These are phyloP conservation scores for Xylaria sp. DNA, from an alignment of 2,329 filamentous ascomycete species.

Conservation along the genomic window DNA sequence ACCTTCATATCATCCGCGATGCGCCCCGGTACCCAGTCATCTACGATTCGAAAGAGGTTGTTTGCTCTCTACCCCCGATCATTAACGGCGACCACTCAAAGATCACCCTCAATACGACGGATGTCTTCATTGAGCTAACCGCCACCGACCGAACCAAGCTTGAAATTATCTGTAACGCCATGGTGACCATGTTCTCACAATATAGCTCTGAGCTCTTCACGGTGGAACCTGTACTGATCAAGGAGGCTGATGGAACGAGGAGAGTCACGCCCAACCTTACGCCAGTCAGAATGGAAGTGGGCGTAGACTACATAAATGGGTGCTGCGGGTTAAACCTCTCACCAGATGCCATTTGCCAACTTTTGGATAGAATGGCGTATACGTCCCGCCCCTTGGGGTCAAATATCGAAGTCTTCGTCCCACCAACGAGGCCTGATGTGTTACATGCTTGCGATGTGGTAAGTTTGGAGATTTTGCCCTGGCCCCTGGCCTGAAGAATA, in stretches of 20 bases:
- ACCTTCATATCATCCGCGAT: constrained; percentile 92
- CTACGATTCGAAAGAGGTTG: constrained; percentile 82
- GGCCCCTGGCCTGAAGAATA: background rate
- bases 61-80: constrained; percentile 94
- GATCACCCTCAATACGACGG: constrained; percentile 87
- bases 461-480: background rate
- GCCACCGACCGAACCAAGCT: constrained; percentile 96
- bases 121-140: constrained; percentile 96
- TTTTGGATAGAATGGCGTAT: constrained; percentile 89
- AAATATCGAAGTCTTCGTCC: constrained; percentile 79
- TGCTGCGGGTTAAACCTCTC: constrained; percentile 84
- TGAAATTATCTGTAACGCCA: constrained; percentile 92
- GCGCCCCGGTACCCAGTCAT: constrained; percentile 95
- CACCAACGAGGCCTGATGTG: constrained; percentile 89
- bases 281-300: constrained; percentile 78
- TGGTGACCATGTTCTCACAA: constrained; percentile 95
- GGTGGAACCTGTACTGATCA: constrained; percentile 89
- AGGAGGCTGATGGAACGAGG: constrained; percentile 85
- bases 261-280: constrained; percentile 80
- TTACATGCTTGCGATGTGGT: constrained; percentile 91
- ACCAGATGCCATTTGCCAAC: constrained; percentile 74
- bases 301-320: constrained; percentile 91
- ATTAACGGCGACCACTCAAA: constrained; percentile 98
- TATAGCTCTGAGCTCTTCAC: constrained; percentile 90
- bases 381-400: constrained; percentile 75